Conservation (phyloP, 805 yeast species). For the Huiozyma naganishii region DNA sequence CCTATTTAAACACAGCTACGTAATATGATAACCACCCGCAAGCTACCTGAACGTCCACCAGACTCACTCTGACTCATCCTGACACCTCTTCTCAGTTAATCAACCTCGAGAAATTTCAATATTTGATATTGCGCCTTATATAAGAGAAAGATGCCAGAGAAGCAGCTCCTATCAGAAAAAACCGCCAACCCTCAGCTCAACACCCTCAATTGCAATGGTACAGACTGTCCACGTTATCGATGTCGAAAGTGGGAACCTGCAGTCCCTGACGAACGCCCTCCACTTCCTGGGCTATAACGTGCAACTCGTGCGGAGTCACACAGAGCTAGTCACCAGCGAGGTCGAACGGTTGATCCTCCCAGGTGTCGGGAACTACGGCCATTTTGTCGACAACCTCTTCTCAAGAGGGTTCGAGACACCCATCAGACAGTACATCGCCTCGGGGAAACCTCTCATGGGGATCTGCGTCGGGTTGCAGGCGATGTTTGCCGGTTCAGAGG, state of each 20-base stretch:
- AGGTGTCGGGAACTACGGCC: conserved; percentile 97
- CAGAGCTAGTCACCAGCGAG: conserved; percentile 37
- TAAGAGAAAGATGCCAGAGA: no score
- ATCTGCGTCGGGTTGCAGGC: conserved; percentile 95
- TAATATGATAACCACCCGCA: no score
- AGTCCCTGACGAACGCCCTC: conserved; percentile 81
- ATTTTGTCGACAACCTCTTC: conserved; percentile 65
- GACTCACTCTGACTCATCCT: no score
- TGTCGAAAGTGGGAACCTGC: conserved; percentile 88
- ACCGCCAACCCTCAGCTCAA: no score
- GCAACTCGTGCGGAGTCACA: conserved; percentile 45
- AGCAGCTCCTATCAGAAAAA: no score
- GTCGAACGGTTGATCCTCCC: conserved; percentile 67
- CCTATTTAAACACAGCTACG: no score
- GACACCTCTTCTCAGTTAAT: no score
- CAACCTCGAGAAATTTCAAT: no score
- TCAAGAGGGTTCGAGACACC: conserved; percentile 56
- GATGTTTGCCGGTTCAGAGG: conserved; percentile 64
- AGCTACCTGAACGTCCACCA: no score
- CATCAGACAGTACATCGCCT: conserved; percentile 48
- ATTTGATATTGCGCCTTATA: no score
- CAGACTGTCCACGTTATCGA: conserved; percentile 57
- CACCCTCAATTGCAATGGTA: no score
- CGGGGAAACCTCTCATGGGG: conserved; percentile 91
- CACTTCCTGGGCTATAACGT: conserved; percentile 65